Base-by-base conservation (phyloP, 441 rosid genomes). In the Pelargonium cotyledonis region DNA sequence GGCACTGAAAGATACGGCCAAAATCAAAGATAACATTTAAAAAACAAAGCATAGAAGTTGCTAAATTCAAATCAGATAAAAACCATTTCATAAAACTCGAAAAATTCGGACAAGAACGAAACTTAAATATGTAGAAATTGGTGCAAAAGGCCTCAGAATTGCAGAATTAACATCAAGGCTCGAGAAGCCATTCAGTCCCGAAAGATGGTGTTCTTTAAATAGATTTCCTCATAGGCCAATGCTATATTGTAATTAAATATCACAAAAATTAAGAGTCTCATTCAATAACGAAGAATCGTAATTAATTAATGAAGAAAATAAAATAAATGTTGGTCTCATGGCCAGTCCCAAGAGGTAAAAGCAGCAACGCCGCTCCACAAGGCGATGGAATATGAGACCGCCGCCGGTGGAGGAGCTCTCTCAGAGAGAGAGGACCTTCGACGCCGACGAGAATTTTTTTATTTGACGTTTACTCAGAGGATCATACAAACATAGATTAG, bases 281-380 rank as follows among this genome's bases (percentile, higher is more conserved):
- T 23, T 23, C 26, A 23, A 23, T 0, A 23, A 23, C 26, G 2
- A 23, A 23, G 26, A 23, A 23, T 23, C 26, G 3, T 31, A 31
- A 31, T 2, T 2, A 1, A 31, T 31, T 5, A 23, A 10, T 44
- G 47, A 63, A 4, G 6, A 14, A 53, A 11, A 11, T 2, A 67
- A 21, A 6, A 18, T 44, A 38, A 18, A 72, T 78, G 78, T 80
- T 41, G 67, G 80, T 77, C 79, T 72, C 84, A 83, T 85, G 83
- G 85, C 84, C 76, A 70, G 70, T 73, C 83, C 80, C 81, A 83
- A 75, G 75, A 67, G 71, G 76, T 80, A 79, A 85, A 65, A 29
- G 86, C 84, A 79, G 81, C 88, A 64, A 82, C 70, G 81, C 88
- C 55, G 77, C 88, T 84, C 69, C 82, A 74, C 68, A 85, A 68